A percentile compares a stretch with the other conserved stretches of the same genome.
Conservation (phyloP, 1,139 yeast genomes). For the Pichia sp. region DNA sequence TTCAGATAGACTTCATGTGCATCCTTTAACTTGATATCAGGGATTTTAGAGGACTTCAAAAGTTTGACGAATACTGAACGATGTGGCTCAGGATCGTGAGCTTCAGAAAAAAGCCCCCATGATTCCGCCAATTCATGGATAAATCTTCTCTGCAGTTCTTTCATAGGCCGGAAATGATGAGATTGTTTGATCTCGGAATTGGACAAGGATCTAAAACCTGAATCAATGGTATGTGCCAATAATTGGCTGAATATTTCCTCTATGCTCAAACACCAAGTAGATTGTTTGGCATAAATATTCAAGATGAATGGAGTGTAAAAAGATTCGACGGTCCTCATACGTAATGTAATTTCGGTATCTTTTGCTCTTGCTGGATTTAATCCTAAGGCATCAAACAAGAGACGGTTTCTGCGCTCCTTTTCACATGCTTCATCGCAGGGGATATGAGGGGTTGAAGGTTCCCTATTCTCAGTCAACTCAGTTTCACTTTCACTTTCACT, state of each 20-base stretch:
- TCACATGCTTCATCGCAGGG: conserved; percentile 71
- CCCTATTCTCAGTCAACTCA: not conserved
- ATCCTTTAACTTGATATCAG: conserved; percentile 34
- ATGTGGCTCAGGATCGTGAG: conserved; percentile 79
- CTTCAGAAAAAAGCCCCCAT: conserved; percentile 59
- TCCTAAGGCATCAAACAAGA: conserved; percentile 59
- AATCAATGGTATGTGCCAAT: conserved; percentile 11
- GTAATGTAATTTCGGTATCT: conserved; percentile 15
- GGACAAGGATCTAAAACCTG: conserved; percentile 5
- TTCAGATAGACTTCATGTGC: conserved; percentile 26
- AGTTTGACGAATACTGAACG: conserved; percentile 63
- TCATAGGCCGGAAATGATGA: conserved; percentile 72
- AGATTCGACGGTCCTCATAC: conserved; percentile 25
- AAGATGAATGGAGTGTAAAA: conserved; percentile 46
- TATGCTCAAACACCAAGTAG: conserved; percentile 60
- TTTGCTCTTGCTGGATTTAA: conserved; percentile 15
- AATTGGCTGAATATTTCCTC: conserved; percentile 45
- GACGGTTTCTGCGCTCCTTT: conserved; percentile 53
- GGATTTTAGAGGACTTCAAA: conserved; percentile 34
- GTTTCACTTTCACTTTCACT: not conserved
- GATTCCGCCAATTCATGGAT: conserved; percentile 63
- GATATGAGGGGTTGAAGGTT: conserved; percentile 7
- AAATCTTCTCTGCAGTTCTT: conserved; percentile 61
- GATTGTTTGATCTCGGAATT: conserved; percentile 30
- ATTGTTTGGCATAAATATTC: conserved; percentile 46